Evolutionary conservation across 352 stramenopile species (phyloP).

Genomic region (Phytophthora sp.): DNA sequence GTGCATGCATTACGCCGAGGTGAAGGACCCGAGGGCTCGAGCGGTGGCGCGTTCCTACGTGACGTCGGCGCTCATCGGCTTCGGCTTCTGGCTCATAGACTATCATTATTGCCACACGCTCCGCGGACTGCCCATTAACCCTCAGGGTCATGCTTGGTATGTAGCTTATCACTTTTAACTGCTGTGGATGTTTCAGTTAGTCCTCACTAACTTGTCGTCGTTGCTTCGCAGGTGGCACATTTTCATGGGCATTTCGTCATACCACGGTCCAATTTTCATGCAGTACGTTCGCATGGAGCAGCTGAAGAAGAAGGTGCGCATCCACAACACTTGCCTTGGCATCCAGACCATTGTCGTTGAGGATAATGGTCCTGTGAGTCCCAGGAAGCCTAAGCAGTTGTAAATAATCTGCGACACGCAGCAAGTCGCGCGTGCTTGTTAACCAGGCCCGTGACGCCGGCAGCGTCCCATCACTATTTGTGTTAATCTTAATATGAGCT

Average conservation of each 20-base stretch:
- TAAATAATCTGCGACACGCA: conserved; percentile 21
- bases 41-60: conserved; percentile 68
- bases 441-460: not conserved
- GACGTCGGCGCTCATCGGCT: conserved; percentile 55
- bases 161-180: not conserved
- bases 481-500: too few species aligned
- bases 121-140: conserved; percentile 63
- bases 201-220: conserved; percentile 2
- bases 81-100: conserved; percentile 77
- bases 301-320: conserved; percentile 64
- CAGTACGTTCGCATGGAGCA: conserved; percentile 85
- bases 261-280: conserved; percentile 84
- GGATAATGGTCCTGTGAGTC: conserved; percentile 14
- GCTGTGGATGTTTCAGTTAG: not conserved
- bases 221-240: conserved; percentile 64
- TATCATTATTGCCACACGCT: conserved; percentile 77
- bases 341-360: conserved; percentile 74
- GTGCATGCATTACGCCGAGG: conserved; percentile 59
- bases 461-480: not conserved
- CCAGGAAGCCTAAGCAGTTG: conserved; percentile 42
- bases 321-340: conserved; percentile 51
- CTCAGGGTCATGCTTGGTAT: conserved; percentile 78
- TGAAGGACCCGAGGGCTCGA: conserved; percentile 55
- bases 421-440: not conserved
- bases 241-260: conserved; percentile 79